phyloP scores from a whole-genome alignment of 2,329 filamentous ascomycete genomes.

The Aspergillus flavus region DNA sequence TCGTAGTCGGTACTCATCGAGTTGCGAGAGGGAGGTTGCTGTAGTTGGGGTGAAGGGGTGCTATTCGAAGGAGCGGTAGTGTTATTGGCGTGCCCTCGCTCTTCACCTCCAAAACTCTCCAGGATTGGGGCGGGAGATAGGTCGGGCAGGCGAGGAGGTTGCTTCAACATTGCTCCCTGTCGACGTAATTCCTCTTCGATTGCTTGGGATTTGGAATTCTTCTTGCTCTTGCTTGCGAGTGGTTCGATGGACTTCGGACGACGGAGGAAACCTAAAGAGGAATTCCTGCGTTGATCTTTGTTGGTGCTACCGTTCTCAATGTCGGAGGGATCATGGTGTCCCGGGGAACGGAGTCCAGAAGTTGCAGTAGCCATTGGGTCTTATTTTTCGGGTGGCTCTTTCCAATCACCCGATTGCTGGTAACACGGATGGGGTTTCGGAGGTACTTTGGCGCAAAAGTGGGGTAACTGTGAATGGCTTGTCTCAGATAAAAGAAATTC shows the following conservation, averaged over 20 bases:
- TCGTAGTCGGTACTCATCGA: constrained; percentile 57
- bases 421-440: constrained; percentile 20
- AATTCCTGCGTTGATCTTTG: constrained; percentile 45
- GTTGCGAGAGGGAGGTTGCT: constrained; percentile 23
- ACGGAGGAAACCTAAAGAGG: constrained; percentile 62
- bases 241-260: constrained; percentile 68
- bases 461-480: constrained; percentile 22
- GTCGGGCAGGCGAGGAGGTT: constrained; percentile 59
- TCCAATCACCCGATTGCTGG: constrained; percentile 19
- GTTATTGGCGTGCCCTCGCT: constrained; percentile 62
- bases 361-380: constrained; percentile 36
- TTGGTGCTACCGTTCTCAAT: constrained; percentile 34
- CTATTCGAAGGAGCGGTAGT: constrained; percentile 55
- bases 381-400: constrained; percentile 19
- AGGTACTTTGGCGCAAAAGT: constrained; percentile 18
- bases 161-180: constrained; percentile 60
- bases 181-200: constrained; percentile 58
- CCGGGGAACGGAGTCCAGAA: constrained; percentile 41
- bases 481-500: constrained; percentile 25
- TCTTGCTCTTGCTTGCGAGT: constrained; percentile 48
- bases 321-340: constrained; percentile 33
- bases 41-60: constrained; percentile 33
- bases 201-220: constrained; percentile 40
- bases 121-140: constrained; percentile 51
- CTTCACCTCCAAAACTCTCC: constrained; percentile 65